Evolutionary conservation across 176 grass and related monocot species (phyloP).

Genomic region (Aegilops tauschii): DNA sequence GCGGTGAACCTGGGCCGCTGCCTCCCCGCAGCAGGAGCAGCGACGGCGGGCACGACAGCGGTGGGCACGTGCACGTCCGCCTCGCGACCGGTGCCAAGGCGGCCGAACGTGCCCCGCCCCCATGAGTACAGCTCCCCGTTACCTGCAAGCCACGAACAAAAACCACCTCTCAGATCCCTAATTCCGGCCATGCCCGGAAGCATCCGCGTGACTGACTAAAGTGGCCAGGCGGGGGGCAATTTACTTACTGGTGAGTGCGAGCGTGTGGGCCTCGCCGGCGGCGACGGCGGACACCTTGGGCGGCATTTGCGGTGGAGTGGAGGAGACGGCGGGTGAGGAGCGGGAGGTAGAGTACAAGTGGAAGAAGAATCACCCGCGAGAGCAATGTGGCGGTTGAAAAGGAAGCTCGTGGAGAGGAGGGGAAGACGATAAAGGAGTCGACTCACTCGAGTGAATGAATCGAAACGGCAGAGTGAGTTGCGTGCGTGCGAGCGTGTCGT

Average conservation of each 20-base stretch:
- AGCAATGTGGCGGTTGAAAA: constrained; percentile 8
- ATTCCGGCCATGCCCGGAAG: neutral
- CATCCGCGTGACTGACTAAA: neutral
- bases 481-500: neutral
- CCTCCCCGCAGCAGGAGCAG: neutral
- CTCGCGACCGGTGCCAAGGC: constrained; percentile 75
- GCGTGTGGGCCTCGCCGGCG: constrained; percentile 95
- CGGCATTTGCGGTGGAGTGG: constrained; percentile 46
- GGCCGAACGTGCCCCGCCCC: constrained; percentile 84
- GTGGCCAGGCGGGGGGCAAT: neutral
- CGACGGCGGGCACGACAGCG: constrained; percentile 33
- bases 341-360: neutral
- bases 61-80: constrained; percentile 66
- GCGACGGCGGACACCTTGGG: constrained; percentile 69
- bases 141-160: constrained; percentile 41
- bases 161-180: constrained; percentile 19
- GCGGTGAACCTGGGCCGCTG: constrained; percentile 51
- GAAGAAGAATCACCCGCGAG: constrained; percentile 29
- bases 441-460: neutral
- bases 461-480: too few relatives aligned
- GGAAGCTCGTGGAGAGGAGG: neutral
- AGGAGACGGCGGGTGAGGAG: constrained; percentile 5
- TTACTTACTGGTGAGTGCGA: constrained; percentile 67
- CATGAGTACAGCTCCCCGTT: constrained; percentile 80
- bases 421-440: constrained; percentile 13